Evolutionary conservation across 2,329 filamentous ascomycete species (phyloP).

Genomic region (Monosporascus sp.): DNA sequence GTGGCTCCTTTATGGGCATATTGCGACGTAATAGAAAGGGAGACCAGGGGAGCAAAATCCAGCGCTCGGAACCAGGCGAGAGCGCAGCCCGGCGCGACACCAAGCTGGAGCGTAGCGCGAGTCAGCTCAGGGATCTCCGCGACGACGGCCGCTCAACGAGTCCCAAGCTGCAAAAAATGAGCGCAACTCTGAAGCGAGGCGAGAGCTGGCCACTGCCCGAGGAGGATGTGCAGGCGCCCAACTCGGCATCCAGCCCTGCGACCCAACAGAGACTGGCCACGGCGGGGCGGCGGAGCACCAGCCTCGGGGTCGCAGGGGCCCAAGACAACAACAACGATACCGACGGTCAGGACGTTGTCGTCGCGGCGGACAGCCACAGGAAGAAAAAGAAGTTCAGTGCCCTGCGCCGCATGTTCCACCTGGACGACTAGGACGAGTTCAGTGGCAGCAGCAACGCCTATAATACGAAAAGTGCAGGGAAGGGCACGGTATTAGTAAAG

Average conservation of each 20-base stretch:
- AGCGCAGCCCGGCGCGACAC: constrained; percentile 59
- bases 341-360: constrained; percentile 9
- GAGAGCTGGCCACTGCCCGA: constrained; percentile 46
- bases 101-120: constrained; percentile 52
- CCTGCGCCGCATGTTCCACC: constrained; percentile 51
- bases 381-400: constrained; percentile 51
- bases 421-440: constrained; percentile 41
- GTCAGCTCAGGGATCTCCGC: constrained; percentile 45
- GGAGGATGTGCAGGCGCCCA: constrained; percentile 17
- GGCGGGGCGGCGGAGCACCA: constrained; percentile 19
- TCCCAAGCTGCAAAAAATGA: constrained; percentile 43
- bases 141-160: constrained; percentile 25
- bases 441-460: constrained; percentile 3
- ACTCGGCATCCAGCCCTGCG: constrained; percentile 2
- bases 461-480: background rate
- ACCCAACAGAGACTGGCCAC: constrained; percentile 10
- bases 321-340: constrained; percentile 2
- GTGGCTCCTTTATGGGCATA: constrained; percentile 50
- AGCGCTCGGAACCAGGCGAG: constrained; percentile 47
- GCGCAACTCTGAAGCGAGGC: constrained; percentile 26
- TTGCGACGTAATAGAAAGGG: constrained; percentile 60
- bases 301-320: constrained; percentile 23
- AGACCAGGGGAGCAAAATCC: constrained; percentile 45
- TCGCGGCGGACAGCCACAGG: constrained; percentile 23
- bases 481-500: constrained; percentile 17